Base-by-base conservation (phyloP, 1,139 yeast genomes). In the Nadsonia starkeyi-henricii region DNA sequence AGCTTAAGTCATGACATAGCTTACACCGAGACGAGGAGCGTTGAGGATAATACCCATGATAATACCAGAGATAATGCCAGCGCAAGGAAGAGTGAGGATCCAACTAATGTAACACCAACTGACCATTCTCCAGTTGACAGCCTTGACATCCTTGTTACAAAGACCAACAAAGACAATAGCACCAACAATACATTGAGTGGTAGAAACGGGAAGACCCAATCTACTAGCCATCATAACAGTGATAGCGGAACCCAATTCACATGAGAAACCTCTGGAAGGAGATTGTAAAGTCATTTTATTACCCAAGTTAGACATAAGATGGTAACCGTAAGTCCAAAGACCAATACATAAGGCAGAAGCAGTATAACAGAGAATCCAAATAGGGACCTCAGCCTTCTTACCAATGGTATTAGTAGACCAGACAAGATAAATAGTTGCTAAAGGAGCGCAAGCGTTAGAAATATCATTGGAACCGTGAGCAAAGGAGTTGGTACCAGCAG, bases 381-480 rank as follows among this genome's bases (percentile, higher is more conserved):
- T 61, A 45, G 91, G 91, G 44, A 80, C 85, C 12, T 72, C 76
- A 30, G 82, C 66, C 61, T 79, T 76, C 2, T 63, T 47, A 17
- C 67, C 66, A 44, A 70, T 69, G 3, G 68, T 61, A 60, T 79
- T 78, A 45, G 77, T 64, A 17, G 64, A 65, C 86, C 88, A 82
- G 20, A 79, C 71, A 48, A 72, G 64, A 62, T 79, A 82, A 36
- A 81, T 75, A 23, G 88, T 74, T 41, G 88, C 68, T 58, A 81
- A 70, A 36, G 91, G 91, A 56, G 86, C 91, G 39, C 85, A 77
- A 42, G 91, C 89, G 58, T 82, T 82, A 47, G 89, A 74, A 55
- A 83, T 80, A 66, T 82, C 93, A 61, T 82, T 83, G 44, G 91
- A 81, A 53, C 93, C 58, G 60, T 82, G 93, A 18, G 89, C 85